Conservation (phyloP, 2,329 filamentous ascomycete species). For the Ophiosphaerella herpotricha region DNA sequence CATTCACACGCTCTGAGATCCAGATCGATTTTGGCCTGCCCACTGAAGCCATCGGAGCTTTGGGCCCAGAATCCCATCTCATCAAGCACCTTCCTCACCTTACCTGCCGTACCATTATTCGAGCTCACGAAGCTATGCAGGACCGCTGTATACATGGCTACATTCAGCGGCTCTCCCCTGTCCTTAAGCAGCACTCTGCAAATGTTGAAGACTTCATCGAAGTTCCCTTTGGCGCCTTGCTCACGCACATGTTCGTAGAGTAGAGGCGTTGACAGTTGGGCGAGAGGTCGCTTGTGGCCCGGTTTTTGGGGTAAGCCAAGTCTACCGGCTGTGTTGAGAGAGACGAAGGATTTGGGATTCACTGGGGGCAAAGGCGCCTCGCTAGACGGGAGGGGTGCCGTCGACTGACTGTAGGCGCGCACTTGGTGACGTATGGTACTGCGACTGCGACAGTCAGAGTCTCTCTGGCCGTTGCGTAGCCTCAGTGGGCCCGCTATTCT, state of each 20-base stretch:
- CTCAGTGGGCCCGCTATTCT: conserved; percentile 1
- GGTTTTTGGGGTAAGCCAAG: background rate
- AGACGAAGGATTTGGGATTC: conserved; percentile 3
- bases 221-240: conserved; percentile 30
- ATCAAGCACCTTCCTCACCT: conserved; percentile 66
- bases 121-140: conserved; percentile 72
- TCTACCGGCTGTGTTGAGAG: conserved; percentile 6
- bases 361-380: conserved; percentile 7
- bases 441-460: background rate
- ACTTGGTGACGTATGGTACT: conserved; percentile 3
- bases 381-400: conserved; percentile 2
- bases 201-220: conserved; percentile 45
- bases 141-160: conserved; percentile 72
- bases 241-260: conserved; percentile 39
- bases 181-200: conserved; percentile 64
- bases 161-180: conserved; percentile 60
- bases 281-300: conserved; percentile 18
- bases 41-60: background rate
- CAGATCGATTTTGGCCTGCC: conserved; percentile 61
- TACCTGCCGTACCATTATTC: conserved; percentile 66
- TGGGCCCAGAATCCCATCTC: conserved; percentile 65
- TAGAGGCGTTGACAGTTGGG: conserved; percentile 28
- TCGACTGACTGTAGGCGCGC: conserved; percentile 20
- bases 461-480: conserved; percentile 2
- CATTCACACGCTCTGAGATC: conserved; percentile 73